Evolutionary conservation across 2,329 filamentous ascomycete genomes (phyloP), one percentile per base, ranked within the genome.

Genomic region (Penicillium sp.): DNA sequence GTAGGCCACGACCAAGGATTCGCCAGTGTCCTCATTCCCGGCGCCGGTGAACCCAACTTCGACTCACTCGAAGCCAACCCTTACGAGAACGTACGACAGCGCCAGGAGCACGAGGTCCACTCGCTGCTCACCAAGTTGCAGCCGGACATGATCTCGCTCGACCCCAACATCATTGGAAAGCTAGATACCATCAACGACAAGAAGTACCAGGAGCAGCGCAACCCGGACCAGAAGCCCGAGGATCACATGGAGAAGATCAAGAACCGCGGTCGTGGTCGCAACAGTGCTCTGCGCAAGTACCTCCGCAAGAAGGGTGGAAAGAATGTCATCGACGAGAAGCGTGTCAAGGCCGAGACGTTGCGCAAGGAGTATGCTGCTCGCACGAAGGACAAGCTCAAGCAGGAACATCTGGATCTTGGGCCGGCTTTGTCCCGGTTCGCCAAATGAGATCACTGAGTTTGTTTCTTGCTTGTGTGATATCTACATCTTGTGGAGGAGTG

Each of bases 251-350:
- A 82, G 61, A 81, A 83, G 66, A 68, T 87, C 66, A 86, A 85
- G 68, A 94, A 97, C 73, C 84, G 89, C 55, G 91, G 90, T 19
- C 82, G 93, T 57, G 94, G 94, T 54, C 91, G 93, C 82, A 99
- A 96, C 72, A 92, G 89, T 66, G 90, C 90, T 58, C 78, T 97
- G 63, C 87, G 91, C 71, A 92, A 93, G 74, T 93, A 96, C 73
- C 77, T 97, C 70, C 82, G 94, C 65, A 97, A 97, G 86, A 93
- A 94, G 79, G 87, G 91, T 45, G 88, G 89, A 70, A 91, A 89
- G 82, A 97, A 97, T 74, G 86, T 99, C 57, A 92, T 99, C 73
- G 94, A 99, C 79, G 94, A 97, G 82, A 93, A 93, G 83, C 88
- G 90, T 71, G 77, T 96, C 75, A 87, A 88, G 72, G 88, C 93